Percentiles rank a stretch among this genome's conserved stretches.
phyloP scores from a whole-genome alignment of 139 green algal genomes.

The Mychonastes homosphaera region DNA sequence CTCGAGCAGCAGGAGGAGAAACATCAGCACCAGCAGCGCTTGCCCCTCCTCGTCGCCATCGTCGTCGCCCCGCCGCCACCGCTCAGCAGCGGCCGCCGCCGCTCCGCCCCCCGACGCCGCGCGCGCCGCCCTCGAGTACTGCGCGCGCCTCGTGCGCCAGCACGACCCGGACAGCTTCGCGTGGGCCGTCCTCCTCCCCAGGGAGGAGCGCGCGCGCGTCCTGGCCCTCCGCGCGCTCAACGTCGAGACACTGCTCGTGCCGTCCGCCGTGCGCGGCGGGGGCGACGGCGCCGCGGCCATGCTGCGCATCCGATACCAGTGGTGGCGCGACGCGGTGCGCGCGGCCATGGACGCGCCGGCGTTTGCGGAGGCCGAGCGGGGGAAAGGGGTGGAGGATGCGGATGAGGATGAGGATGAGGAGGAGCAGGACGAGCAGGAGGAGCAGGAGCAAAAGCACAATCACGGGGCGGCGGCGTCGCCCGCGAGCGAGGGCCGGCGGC shows the following conservation, averaged over 20 bases:
- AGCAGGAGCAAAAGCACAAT: too few species aligned
- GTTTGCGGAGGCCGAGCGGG: too few species aligned
- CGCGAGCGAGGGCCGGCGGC: too few species aligned
- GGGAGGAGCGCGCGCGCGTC: slow-evolving; percentile 45
- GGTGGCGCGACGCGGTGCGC: slow-evolving; percentile 67
- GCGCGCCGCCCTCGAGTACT: too few species aligned
- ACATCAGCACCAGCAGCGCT: background rate
- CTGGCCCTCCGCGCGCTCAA: slow-evolving; percentile 71
- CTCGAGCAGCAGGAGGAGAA: background rate
- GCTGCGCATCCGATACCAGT: slow-evolving; percentile 57
- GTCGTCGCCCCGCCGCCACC: background rate
- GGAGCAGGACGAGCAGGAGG: too few species aligned
- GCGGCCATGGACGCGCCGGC: slow-evolving; percentile 17
- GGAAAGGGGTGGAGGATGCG: too few species aligned
- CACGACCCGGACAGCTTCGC: slow-evolving; percentile 64
- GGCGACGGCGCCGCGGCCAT: slow-evolving; percentile 21
- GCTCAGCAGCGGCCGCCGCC: too few species aligned
- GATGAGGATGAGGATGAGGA: too few species aligned
- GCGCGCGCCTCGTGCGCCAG: background rate
- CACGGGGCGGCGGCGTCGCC: too few species aligned
- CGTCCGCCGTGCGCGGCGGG: background rate
- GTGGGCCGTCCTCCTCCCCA: slow-evolving; percentile 45
- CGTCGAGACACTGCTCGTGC: slow-evolving; percentile 43
- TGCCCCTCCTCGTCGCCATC: background rate
- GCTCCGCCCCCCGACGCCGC: too few species aligned